Percentiles rank a stretch among this genome's conserved stretches.
Evolutionary conservation across 164 flowering plant genomes (phyloP).

Genomic region (Nymphaea colorata): DNA sequence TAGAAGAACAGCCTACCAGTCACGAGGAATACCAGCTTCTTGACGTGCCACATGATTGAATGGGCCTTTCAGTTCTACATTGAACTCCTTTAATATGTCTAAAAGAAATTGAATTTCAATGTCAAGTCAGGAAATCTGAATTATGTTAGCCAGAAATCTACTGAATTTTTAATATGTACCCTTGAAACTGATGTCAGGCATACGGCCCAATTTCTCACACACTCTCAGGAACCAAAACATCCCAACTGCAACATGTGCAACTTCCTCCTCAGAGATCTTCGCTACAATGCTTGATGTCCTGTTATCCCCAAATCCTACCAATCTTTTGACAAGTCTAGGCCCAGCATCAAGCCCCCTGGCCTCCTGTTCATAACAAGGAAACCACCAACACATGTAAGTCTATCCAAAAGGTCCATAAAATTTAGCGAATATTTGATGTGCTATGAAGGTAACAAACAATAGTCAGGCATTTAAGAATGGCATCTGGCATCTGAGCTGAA

Average conservation of each 20-base stretch:
- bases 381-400: not conserved
- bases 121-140: not conserved
- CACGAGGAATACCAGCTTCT: conserved; percentile 89
- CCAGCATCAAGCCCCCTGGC: conserved; percentile 99
- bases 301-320: conserved; percentile 81
- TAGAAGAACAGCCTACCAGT: conserved; percentile 37
- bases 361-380: conserved; percentile 35
- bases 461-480: too few species aligned
- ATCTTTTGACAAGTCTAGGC: conserved; percentile 71
- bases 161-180: conserved; percentile 22
- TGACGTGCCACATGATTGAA: conserved; percentile 88
- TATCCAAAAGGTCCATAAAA: too few species aligned
- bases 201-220: conserved; percentile 57
- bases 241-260: conserved; percentile 96
- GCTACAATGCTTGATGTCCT: conserved; percentile 71
- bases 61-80: conserved; percentile 87
- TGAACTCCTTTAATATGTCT: conserved; percentile 66
- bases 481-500: too few species aligned
- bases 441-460: too few species aligned
- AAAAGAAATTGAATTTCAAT: conserved; percentile 2
- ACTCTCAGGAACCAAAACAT: conserved; percentile 74
- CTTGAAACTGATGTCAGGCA: conserved; percentile 66
- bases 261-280: conserved; percentile 86
- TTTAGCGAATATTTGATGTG: too few species aligned
- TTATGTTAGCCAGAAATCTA: not conserved